These are phyloP conservation scores for Phaeosphaeriaceae sp. DNA, from an alignment of 2,329 filamentous ascomycete species.

Conservation along the genomic window DNA sequence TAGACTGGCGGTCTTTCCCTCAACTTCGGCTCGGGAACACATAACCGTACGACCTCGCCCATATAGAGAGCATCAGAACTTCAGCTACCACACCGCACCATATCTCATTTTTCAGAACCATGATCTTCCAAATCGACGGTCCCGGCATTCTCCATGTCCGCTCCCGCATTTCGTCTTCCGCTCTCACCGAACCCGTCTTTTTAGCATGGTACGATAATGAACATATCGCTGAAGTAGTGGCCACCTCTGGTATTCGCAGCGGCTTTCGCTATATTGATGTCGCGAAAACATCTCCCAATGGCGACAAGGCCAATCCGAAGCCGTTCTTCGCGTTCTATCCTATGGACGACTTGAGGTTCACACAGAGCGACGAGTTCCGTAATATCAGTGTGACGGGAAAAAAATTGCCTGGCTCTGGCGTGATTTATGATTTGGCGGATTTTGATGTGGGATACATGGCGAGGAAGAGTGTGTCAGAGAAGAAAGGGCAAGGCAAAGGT, in stretches of 20 bases:
- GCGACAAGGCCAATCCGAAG: conserved; percentile 21
- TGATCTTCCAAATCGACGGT: conserved; percentile 10
- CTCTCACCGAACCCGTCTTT: conserved; percentile 40
- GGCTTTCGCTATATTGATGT: conserved; percentile 44
- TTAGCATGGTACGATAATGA: conserved; percentile 51
- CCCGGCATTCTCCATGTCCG: conserved; percentile 22
- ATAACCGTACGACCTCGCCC: too few species aligned
- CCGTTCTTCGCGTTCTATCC: conserved; percentile 50
- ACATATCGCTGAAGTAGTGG: conserved; percentile 49
- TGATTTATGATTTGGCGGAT: conserved; percentile 40
- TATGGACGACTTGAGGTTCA: conserved; percentile 46
- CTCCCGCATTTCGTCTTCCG: conserved; percentile 20
- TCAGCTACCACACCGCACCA: too few species aligned
- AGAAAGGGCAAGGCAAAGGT: conserved; percentile 18
- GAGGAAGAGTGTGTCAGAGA: conserved; percentile 17
- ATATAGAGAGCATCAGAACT: too few species aligned
- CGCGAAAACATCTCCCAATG: conserved; percentile 22
- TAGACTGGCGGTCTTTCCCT: too few species aligned
- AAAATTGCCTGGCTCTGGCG: conserved; percentile 30
- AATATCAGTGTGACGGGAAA: conserved; percentile 44
- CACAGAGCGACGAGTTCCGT: conserved; percentile 43
- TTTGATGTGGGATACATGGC: conserved; percentile 36
- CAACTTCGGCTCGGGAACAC: too few species aligned
- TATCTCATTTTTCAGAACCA: too few species aligned
- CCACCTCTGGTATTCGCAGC: conserved; percentile 41